phyloP scores from a whole-genome alignment of 345 rosid species.

The Durio zibethinus region DNA sequence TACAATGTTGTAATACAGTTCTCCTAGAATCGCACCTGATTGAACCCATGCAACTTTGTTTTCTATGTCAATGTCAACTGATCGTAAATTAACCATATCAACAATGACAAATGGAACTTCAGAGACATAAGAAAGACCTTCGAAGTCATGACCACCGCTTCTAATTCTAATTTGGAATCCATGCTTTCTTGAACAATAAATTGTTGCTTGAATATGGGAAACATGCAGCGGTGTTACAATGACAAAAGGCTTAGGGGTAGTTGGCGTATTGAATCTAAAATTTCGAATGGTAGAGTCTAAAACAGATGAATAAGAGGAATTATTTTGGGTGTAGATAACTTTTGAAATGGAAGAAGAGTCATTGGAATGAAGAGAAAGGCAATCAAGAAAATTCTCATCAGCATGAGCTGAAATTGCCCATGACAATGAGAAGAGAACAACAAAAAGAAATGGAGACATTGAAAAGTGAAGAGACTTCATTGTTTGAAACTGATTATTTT shows the following conservation, averaged over 20 bases:
- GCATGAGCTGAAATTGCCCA: not conserved
- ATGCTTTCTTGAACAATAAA: not conserved
- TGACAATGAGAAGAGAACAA: not conserved
- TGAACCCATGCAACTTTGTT: too few species aligned
- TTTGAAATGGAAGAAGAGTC: not conserved
- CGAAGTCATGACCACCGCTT: slow-evolving; percentile 2
- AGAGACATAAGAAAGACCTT: slow-evolving; percentile 8
- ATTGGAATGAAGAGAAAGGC: not conserved
- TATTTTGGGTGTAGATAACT: not conserved
- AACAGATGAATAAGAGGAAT: not conserved
- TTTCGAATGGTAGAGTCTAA: not conserved
- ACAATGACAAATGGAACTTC: not conserved
- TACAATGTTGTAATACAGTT: not conserved
- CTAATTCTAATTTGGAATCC: not conserved
- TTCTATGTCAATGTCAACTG: too few species aligned
- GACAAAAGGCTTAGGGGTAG: not conserved
- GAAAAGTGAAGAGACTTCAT: not conserved
- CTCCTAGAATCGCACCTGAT: too few species aligned
- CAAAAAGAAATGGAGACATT: not conserved
- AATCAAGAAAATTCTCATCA: not conserved
- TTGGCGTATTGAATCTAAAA: not conserved
- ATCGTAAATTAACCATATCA: not conserved
- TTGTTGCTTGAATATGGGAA: not conserved
- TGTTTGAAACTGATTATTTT: not conserved
- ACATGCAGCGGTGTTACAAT: not conserved